Conservation (phyloP, 495 filamentous ascomycete genomes). For the Daldinia bambusicola region DNA sequence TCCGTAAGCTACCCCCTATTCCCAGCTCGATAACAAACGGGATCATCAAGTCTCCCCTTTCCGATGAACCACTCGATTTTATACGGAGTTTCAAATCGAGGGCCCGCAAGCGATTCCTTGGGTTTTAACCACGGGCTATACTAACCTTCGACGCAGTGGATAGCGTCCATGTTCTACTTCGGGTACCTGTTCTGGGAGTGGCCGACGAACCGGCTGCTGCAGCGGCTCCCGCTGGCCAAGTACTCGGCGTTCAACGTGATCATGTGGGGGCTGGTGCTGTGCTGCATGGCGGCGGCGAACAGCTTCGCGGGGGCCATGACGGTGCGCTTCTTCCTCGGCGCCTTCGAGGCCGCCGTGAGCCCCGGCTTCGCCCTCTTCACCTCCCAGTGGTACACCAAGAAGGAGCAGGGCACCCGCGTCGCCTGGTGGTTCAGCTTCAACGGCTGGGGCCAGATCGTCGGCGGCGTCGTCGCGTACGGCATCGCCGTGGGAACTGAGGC, state of each 20-base stretch:
- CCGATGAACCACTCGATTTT: too few relatives aligned
- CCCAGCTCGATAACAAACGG: neutral
- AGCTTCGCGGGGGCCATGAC: constrained; percentile 60
- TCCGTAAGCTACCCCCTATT: constrained; percentile 28
- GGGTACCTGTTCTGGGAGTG: constrained; percentile 74
- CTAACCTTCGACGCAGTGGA: constrained; percentile 39
- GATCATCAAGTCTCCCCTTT: too few relatives aligned
- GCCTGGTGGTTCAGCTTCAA: constrained; percentile 74
- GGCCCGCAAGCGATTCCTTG: neutral
- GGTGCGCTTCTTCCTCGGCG: constrained; percentile 69
- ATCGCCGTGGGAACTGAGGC: constrained; percentile 67
- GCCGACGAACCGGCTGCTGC: constrained; percentile 69
- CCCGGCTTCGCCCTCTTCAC: constrained; percentile 72
- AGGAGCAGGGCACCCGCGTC: constrained; percentile 66
- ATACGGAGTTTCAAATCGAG: neutral
- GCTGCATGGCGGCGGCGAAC: constrained; percentile 61
- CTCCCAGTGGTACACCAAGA: constrained; percentile 71
- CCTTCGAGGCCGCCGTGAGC: constrained; percentile 70
- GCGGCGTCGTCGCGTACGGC: constrained; percentile 71
- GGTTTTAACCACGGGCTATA: neutral
- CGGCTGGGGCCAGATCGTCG: constrained; percentile 69
- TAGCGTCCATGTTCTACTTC: constrained; percentile 66
- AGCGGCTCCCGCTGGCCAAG: constrained; percentile 67
- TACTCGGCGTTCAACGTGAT: constrained; percentile 67
- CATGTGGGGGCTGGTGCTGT: constrained; percentile 67